Evolutionary conservation across 305 asterid species (phyloP).

Genomic region (Rubia peregrina): DNA sequence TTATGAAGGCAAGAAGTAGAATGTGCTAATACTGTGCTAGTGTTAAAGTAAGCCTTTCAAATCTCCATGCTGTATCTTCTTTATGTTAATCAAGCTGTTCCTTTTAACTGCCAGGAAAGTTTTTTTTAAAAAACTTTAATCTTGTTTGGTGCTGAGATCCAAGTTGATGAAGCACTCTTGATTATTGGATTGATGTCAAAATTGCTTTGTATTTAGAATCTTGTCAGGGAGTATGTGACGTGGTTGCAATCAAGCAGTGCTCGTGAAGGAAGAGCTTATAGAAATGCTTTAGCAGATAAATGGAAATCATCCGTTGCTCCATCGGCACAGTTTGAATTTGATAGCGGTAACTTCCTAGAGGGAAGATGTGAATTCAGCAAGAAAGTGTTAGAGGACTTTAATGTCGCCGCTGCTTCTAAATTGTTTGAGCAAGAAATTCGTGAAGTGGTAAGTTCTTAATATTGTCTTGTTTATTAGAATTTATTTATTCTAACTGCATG

Average conservation of each 20-base stretch:
- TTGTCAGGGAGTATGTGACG: slow-evolving; percentile 54
- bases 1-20: not conserved
- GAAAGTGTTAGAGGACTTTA: slow-evolving; percentile 58
- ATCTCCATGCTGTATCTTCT: not conserved
- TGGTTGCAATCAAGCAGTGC: slow-evolving; percentile 79
- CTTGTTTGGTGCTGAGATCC: not conserved
- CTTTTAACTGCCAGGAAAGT: slow-evolving; percentile 1
- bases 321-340: slow-evolving; percentile 36
- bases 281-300: slow-evolving; percentile 60
- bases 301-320: slow-evolving; percentile 53
- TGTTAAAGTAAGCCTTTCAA: slow-evolving; percentile 8
- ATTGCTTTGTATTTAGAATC: slow-evolving; percentile 42
- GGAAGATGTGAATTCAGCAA: slow-evolving; percentile 44
- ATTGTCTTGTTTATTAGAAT: not conserved
- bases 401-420: slow-evolving; percentile 89
- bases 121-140: not conserved
- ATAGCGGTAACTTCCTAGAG: slow-evolving; percentile 44
- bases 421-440: slow-evolving; percentile 93
- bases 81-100: slow-evolving; percentile 1
- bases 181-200: not conserved
- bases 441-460: slow-evolving; percentile 53
- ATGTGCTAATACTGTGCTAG: not conserved
- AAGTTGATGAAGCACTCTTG: not conserved
- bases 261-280: slow-evolving; percentile 50
- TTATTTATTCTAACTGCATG: not conserved